Evolutionary conservation across 2,329 filamentous ascomycete species (phyloP).

Genomic region (Colletotrichum scovillei): DNA sequence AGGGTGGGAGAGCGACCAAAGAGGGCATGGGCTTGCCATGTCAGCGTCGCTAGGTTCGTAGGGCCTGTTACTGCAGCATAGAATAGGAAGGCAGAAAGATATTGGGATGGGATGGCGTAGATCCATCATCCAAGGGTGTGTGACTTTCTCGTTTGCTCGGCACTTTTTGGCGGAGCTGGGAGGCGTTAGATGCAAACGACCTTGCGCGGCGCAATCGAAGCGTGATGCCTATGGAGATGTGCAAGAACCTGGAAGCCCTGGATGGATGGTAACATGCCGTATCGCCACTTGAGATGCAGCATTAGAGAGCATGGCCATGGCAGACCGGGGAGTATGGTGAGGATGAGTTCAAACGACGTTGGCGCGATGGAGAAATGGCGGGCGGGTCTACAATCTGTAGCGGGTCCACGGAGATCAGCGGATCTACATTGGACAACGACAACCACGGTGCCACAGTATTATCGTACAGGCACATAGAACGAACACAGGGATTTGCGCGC

Average conservation of each 20-base stretch:
- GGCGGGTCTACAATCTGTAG: constrained; percentile 13
- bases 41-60: constrained; percentile 9
- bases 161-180: constrained; percentile 21
- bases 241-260: not conserved
- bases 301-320: not conserved
- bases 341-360: not conserved
- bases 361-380: not conserved
- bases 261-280: constrained; percentile 24
- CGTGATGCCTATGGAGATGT: constrained; percentile 5
- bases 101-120: constrained; percentile 12
- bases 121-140: not conserved
- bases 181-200: constrained; percentile 13
- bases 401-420: constrained; percentile 30
- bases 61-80: constrained; percentile 1
- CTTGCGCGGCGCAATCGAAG: constrained; percentile 7
- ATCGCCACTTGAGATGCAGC: constrained; percentile 8
- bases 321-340: not conserved
- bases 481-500: constrained; percentile 5
- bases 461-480: not conserved
- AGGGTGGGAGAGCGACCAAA: not conserved
- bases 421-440: constrained; percentile 20
- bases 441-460: not conserved
- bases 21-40: not conserved
- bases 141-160: constrained; percentile 1
- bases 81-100: not conserved